Conservation (phyloP, 2,329 filamentous ascomycete species). For the Exophiala aquamarina region DNA sequence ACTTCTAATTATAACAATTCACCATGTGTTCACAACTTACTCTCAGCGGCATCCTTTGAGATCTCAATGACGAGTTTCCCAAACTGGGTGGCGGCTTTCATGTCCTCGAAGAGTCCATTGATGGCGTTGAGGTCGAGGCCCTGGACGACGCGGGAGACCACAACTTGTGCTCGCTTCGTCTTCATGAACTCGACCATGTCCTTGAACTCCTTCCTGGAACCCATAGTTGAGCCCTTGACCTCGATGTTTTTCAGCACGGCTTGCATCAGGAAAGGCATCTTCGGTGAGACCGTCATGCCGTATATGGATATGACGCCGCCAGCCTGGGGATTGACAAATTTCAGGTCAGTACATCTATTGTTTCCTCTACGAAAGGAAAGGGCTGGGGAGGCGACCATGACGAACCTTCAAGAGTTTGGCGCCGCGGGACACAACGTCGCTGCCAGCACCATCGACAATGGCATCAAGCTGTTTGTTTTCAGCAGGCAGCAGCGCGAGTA, state of each 20-base stretch:
- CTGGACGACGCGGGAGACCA: conserved; percentile 72
- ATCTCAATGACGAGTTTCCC: conserved; percentile 87
- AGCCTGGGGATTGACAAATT: conserved; percentile 38
- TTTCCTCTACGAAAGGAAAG: no score
- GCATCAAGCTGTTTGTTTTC: conserved; percentile 70
- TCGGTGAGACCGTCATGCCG: conserved; percentile 85
- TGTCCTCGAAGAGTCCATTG: conserved; percentile 79
- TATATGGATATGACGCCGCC: conserved; percentile 86
- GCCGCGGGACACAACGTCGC: conserved; percentile 72
- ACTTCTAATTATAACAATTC: conserved; percentile 13
- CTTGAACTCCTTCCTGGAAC: conserved; percentile 81
- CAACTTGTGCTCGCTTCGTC: conserved; percentile 69
- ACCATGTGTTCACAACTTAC: conserved; percentile 45
- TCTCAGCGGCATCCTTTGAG: conserved; percentile 36
- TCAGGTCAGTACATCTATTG: no score
- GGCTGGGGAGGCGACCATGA: no score
- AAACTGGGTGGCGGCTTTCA: conserved; percentile 83
- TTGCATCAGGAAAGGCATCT: conserved; percentile 82
- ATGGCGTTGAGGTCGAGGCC: conserved; percentile 77
- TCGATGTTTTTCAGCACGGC: conserved; percentile 88
- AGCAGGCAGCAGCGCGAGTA: conserved; percentile 61
- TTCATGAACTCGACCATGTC: conserved; percentile 86
- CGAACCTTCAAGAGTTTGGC: conserved; percentile 66
- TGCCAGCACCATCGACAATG: conserved; percentile 88
- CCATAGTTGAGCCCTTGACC: conserved; percentile 84